Conservation (phyloP, 2,329 filamentous ascomycete species). For the Stagonosporopsis cucurbitacearum region DNA sequence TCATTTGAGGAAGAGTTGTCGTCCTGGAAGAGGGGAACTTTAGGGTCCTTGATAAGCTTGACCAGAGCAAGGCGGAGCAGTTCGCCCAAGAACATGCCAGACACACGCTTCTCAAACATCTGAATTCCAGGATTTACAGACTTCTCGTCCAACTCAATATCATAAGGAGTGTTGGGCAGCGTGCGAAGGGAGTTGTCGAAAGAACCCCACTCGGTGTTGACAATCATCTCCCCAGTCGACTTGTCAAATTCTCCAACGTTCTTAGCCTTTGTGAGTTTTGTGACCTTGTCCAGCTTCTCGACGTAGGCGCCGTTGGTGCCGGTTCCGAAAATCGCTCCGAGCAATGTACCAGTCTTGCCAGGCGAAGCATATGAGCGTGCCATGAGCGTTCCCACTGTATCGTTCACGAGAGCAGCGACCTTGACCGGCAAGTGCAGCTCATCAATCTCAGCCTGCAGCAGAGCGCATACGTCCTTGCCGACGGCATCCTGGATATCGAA, state of each 20-base stretch:
- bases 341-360: conserved; percentile 81
- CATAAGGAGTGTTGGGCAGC: conserved; percentile 84
- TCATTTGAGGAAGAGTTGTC: conserved; percentile 75
- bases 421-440: conserved; percentile 83
- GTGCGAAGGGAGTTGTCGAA: conserved; percentile 94
- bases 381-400: conserved; percentile 97
- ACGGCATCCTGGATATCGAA: conserved; percentile 96
- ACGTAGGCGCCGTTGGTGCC: conserved; percentile 98
- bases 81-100: conserved; percentile 97
- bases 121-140: conserved; percentile 93
- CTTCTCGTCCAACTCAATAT: conserved; percentile 75
- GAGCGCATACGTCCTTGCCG: conserved; percentile 90
- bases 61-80: conserved; percentile 81
- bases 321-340: conserved; percentile 98
- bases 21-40: conserved; percentile 76
- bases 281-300: conserved; percentile 85
- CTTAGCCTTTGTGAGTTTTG: conserved; percentile 66
- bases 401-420: conserved; percentile 95
- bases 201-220: conserved; percentile 98
- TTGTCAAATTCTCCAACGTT: conserved; percentile 69
- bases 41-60: conserved; percentile 71
- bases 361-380: conserved; percentile 93
- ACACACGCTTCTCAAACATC: conserved; percentile 99
- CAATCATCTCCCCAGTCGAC: conserved; percentile 90
- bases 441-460: conserved; percentile 91